Evolutionary conservation across 148 eudicot genomes (phyloP).

Genomic region (Fallopia convolvulus): DNA sequence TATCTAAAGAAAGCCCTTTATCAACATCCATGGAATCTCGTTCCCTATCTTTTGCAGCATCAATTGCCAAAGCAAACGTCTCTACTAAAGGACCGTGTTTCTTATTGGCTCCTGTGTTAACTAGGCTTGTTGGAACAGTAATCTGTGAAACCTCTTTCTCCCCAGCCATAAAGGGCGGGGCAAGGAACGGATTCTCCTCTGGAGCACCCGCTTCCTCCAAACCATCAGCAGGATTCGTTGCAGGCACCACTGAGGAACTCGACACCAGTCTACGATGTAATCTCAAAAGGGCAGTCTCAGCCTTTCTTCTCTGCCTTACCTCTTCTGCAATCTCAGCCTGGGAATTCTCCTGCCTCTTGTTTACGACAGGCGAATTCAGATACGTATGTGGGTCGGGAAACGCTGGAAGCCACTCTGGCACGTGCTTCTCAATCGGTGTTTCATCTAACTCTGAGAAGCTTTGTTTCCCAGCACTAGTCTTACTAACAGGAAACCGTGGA

Average conservation of each 20-base stretch:
- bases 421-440: constrained; percentile 42
- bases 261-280: constrained; percentile 19
- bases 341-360: constrained; percentile 14
- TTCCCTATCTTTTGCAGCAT: constrained; percentile 40
- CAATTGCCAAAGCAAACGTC: constrained; percentile 69
- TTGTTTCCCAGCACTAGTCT: constrained; percentile 17
- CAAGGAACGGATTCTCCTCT: constrained; percentile 51
- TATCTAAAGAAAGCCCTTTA: constrained; percentile 29
- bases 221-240: constrained; percentile 20
- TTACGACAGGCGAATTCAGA: constrained; percentile 2
- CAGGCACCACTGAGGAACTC: not conserved
- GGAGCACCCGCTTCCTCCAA: constrained; percentile 15
- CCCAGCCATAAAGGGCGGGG: constrained; percentile 38
- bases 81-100: constrained; percentile 43
- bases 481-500: constrained; percentile 50
- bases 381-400: constrained; percentile 44
- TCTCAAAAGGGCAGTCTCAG: constrained; percentile 18
- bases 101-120: constrained; percentile 17
- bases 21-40: constrained; percentile 36
- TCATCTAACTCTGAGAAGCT: constrained; percentile 40
- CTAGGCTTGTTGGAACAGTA: constrained; percentile 32
- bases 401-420: constrained; percentile 77
- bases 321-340: constrained; percentile 11
- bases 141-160: constrained; percentile 52
- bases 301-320: constrained; percentile 21